Evolutionary conservation across 495 filamentous ascomycete genomes (phyloP).

Genomic region (Penicillium manginii): DNA sequence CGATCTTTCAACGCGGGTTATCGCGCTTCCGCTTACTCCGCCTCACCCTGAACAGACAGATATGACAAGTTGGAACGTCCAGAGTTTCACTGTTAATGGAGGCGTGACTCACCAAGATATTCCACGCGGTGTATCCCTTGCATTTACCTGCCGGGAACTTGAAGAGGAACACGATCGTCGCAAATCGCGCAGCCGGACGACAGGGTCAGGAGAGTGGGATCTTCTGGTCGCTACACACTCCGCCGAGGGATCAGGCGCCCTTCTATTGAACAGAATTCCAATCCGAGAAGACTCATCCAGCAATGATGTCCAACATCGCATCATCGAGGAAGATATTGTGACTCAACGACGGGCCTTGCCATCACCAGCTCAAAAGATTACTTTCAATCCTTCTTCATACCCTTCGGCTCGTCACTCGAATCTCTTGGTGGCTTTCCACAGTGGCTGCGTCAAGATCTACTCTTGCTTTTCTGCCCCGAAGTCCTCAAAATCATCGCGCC

Average conservation of each 20-base stretch:
- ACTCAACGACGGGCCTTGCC: slow-evolving; percentile 68
- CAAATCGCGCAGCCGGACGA: slow-evolving; percentile 32
- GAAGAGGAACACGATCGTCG: slow-evolving; percentile 32
- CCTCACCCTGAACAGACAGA: slow-evolving; percentile 61
- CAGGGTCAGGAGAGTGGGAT: slow-evolving; percentile 47
- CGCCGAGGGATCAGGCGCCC: slow-evolving; percentile 65
- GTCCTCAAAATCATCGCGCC: slow-evolving; percentile 29
- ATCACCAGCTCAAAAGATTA: slow-evolving; percentile 64
- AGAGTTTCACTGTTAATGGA: slow-evolving; percentile 55
- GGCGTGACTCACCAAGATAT: slow-evolving; percentile 59
- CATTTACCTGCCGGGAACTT: slow-evolving; percentile 57
- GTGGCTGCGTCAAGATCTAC: slow-evolving; percentile 71
- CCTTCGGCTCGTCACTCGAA: slow-evolving; percentile 60
- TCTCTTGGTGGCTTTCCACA: slow-evolving; percentile 68
- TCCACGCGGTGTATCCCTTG: slow-evolving; percentile 69
- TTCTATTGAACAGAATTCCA: slow-evolving; percentile 59
- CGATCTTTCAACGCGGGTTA: slow-evolving; percentile 66
- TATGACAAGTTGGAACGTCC: slow-evolving; percentile 58
- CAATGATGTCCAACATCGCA: slow-evolving; percentile 27
- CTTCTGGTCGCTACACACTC: slow-evolving; percentile 66
- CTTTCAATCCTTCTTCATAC: slow-evolving; percentile 72
- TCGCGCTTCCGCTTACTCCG: slow-evolving; percentile 74
- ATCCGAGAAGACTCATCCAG: slow-evolving; percentile 36
- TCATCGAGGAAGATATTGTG: slow-evolving; percentile 49
- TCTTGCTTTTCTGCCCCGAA: slow-evolving; percentile 47